Evolutionary conservation across 495 filamentous ascomycete genomes (phyloP), one percentile per base, ranked within the genome.

Genomic region (Penicillium daleae): DNA sequence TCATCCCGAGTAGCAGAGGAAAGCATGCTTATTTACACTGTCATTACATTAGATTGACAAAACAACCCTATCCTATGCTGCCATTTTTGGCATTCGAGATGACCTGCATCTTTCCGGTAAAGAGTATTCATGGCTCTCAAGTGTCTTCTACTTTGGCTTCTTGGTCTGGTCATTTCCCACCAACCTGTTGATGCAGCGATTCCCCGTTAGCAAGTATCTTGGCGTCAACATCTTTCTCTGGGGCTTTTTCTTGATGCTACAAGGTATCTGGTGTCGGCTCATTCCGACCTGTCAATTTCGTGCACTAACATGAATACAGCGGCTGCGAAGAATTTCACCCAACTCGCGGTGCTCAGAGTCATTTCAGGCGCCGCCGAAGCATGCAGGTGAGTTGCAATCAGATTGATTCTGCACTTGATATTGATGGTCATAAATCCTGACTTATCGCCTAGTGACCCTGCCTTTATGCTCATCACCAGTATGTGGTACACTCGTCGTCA

Each of bases 21-120:
- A 0, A 17, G 17, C 35, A 39, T 4, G 13, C 35, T 39, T 57
- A 48, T 10, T 57, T 27, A 37, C 15, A 17, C 8, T 29, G 17
- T 6, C 21, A 8, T 67, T 39, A 6, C 12, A 73, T 40, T 35
- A 75, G 60, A 79, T 83, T 58, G 81, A 85, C 60, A 82, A 85
- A 68, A 84, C 82, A 1, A 85, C 82, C 0, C 67, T 86, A n/a
- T 82, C 79, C 4, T 85, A 85, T 69, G 82, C 82, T 6, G 79
- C 83, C 6, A 80, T 87, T 26, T 86, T 87, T 65, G 83, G 82
- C 0, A 85, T 87, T 56, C 57, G 74, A 44, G 71, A 82, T 12
- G 81, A 64, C 68, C 56, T 81, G 24, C 59, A 80, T 10, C 69
- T 87, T 2, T 64, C 70, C 13, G 84, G 84, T 8, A 67, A 73